Evolutionary conservation across 1,284 basidiomycete species (phyloP).

Genomic region (Apiotrichum gamsii): DNA sequence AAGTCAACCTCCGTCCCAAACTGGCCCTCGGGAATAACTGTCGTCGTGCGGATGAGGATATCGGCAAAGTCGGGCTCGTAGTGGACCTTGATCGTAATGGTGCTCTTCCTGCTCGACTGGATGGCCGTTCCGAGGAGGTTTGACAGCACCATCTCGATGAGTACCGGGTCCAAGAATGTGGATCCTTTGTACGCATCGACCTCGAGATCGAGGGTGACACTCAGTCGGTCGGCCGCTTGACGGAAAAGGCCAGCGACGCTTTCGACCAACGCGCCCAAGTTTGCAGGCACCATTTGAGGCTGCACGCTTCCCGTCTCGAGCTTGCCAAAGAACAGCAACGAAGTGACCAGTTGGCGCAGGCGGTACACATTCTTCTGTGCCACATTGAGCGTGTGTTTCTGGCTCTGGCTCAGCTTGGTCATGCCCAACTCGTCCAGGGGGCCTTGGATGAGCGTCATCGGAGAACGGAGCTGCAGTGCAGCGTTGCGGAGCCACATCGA

Average conservation of each 20-base stretch:
- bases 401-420: slow-evolving; percentile 8
- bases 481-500: slow-evolving; percentile 31
- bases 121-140: slow-evolving; percentile 46
- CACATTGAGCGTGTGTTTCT: slow-evolving; percentile 28
- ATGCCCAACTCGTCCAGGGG: slow-evolving; percentile 30
- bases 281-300: slow-evolving; percentile 39
- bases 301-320: slow-evolving; percentile 41
- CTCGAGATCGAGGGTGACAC: background rate
- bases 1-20: too few relatives aligned
- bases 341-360: slow-evolving; percentile 40
- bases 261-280: slow-evolving; percentile 38
- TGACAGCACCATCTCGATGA: slow-evolving; percentile 47
- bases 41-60: slow-evolving; percentile 24
- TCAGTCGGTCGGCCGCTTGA: slow-evolving; percentile 23
- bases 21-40: too few relatives aligned
- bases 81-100: slow-evolving; percentile 27
- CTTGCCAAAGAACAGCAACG: slow-evolving; percentile 43
- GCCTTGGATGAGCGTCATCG: slow-evolving; percentile 39
- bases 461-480: slow-evolving; percentile 45
- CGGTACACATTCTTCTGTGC: slow-evolving; percentile 40
- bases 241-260: slow-evolving; percentile 47
- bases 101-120: slow-evolving; percentile 38
- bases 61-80: slow-evolving; percentile 27
- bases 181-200: slow-evolving; percentile 14
- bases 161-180: slow-evolving; percentile 42